These are phyloP conservation scores for Neoscytalidium dimidiatum DNA, from an alignment of 2,329 filamentous ascomycete species.

Conservation along the genomic window DNA sequence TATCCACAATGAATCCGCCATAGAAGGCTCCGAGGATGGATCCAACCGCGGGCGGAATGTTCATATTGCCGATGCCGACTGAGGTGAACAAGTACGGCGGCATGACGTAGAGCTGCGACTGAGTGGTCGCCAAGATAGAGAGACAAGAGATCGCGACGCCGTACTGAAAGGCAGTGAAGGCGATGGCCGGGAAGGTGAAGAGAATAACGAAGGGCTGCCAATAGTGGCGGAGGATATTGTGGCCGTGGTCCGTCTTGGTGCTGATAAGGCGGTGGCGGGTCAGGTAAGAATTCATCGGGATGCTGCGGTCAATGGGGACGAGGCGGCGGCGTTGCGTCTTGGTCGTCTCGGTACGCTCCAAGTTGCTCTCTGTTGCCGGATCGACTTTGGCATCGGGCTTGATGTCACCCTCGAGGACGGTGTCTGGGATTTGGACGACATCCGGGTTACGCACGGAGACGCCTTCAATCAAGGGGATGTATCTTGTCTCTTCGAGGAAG, in stretches of 20 bases:
- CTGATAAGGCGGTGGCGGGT: constrained; percentile 35
- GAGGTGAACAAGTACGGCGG: constrained; percentile 38
- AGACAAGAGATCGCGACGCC: constrained; percentile 43
- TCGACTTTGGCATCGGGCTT: neutral
- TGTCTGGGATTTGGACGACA: neutral
- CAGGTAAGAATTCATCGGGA: constrained; percentile 32
- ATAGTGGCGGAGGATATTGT: constrained; percentile 33
- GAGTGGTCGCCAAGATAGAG: constrained; percentile 45
- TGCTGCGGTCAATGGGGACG: constrained; percentile 40
- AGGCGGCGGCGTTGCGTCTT: neutral
- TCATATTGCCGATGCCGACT: constrained; percentile 43
- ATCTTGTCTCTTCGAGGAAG: constrained; percentile 63
- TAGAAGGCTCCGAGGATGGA: constrained; percentile 6
- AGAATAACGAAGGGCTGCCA: constrained; percentile 44
- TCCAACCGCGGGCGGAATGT: constrained; percentile 19
- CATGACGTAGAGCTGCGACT: constrained; percentile 38
- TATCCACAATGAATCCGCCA: neutral
- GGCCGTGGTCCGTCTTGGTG: constrained; percentile 31
- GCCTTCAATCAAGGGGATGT: constrained; percentile 45
- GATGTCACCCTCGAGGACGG: neutral
- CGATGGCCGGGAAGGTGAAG: constrained; percentile 47
- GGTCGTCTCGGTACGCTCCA: constrained; percentile 19
- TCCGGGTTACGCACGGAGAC: constrained; percentile 41
- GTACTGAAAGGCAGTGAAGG: constrained; percentile 43
- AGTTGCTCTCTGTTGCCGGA: neutral